Evolutionary conservation across 768 basidiomycete species (phyloP).

Genomic region (Tylopilus plumbeoviolaceoides): DNA sequence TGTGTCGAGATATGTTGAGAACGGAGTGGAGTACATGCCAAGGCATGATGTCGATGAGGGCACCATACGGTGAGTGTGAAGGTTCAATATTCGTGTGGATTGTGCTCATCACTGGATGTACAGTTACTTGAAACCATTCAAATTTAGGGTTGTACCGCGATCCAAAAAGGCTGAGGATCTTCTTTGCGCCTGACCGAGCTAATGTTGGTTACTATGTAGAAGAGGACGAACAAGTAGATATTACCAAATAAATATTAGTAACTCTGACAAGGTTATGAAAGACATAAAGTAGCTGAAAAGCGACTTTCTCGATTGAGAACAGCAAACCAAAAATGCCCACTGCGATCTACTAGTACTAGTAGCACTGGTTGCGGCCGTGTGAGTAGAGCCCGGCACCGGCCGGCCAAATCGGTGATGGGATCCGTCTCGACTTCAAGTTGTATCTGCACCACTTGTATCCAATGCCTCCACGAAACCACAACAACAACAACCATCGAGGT

Average conservation of each 20-base stretch:
- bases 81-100: not conserved
- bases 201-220: too few species aligned
- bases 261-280: too few species aligned
- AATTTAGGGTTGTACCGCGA: not conserved
- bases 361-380: too few species aligned
- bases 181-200: not conserved
- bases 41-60: not conserved
- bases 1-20: not conserved
- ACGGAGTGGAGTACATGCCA: not conserved
- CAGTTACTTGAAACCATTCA: not conserved
- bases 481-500: constrained; percentile 19
- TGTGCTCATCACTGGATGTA: not conserved
- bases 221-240: too few species aligned
- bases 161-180: not conserved
- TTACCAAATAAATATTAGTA: too few species aligned
- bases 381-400: too few species aligned
- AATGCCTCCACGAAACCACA: constrained; percentile 20
- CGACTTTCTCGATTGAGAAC: too few species aligned
- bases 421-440: not conserved
- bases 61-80: not conserved
- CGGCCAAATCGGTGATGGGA: too few species aligned
- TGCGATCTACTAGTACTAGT: too few species aligned
- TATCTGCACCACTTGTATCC: not conserved
- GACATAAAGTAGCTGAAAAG: too few species aligned
- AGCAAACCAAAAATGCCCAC: too few species aligned